A percentile compares a stretch with the other conserved stretches of the same genome.
These are phyloP conservation scores for Eucalyptus coolabah DNA, from an alignment of 345 rosid genomes.

Conservation along the genomic window DNA sequence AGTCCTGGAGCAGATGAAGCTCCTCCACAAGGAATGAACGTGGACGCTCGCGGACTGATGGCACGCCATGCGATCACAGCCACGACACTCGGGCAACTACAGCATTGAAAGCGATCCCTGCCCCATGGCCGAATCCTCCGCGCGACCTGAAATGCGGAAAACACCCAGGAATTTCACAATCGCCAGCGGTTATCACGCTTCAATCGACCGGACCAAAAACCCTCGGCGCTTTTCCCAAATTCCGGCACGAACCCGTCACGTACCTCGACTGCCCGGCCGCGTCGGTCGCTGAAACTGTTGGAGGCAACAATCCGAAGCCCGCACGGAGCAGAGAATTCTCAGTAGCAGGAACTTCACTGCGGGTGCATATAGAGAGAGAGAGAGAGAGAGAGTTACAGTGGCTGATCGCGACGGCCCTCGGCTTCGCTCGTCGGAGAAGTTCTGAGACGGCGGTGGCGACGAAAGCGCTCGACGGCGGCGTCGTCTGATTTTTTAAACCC, in stretches of 20 bases:
- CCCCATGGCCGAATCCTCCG: neutral
- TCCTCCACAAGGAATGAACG: constrained; percentile 2
- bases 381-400: neutral
- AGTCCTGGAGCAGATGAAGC: neutral
- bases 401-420: neutral
- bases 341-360: neutral
- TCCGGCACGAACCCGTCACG: neutral
- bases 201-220: neutral
- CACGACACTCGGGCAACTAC: neutral
- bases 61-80: neutral
- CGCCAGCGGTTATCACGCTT: neutral
- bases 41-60: neutral
- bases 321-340: neutral
- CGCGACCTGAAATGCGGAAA: neutral
- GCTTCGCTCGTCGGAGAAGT: neutral
- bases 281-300: neutral
- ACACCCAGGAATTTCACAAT: neutral
- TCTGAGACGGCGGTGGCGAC: neutral
- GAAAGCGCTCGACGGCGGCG: neutral
- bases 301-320: neutral
- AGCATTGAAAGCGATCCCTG: neutral
- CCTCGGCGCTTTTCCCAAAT: neutral
- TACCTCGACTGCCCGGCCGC: neutral
- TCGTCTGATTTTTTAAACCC: neutral
- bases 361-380: neutral